Base-by-base conservation (phyloP, 805 yeast species). In the Saccharomycopsis sp. region DNA sequence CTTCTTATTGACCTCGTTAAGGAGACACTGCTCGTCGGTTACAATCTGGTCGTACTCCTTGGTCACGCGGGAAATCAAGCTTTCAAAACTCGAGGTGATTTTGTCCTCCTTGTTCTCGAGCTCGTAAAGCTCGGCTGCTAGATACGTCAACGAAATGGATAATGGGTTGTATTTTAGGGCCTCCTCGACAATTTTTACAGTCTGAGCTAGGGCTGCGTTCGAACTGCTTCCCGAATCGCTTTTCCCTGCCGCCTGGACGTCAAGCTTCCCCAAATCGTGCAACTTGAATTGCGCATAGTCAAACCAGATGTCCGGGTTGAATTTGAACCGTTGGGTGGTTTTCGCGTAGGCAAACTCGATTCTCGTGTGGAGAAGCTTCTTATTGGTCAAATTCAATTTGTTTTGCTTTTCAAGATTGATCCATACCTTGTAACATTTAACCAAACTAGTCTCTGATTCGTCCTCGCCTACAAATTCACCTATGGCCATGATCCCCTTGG, bases 241-340 rank as follows among this genome's bases (percentile, higher is more conserved):
- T 17, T 44, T 44, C 7, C 22, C 49, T 3, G 38, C 38, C 38
- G 38, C 38, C 38, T 29, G 5, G 8, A 17, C 22, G 19, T 50
- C 53, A n/a, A 20, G 9, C 9, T 50, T 50, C 9, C 34, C 34
- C 67, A 70, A 20, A 69, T 42, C 65, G 70, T 61, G 58, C 20
- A 58, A 19, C 25, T 72, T 71, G 58, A 72, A 78, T 38, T 74
- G 73, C 51, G 68, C 74, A 63, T 77, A 84, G 60, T 84, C 84
- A 68, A 81, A 89, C 96, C 96, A 91, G 24, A 86, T 69, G 65
- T 86, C 89, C 0, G 94, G 87, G 52, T 78, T 81, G 67, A 85
- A 86, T 15, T 84, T 78, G 56, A 86, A 71, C 12, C 80, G 69
- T 64, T 82, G 80, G 7, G 84, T 74, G 1, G 94, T 84, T 69